Conservation (phyloP, 805 yeast genomes). For the Maudiozyma pseudohumilis region DNA sequence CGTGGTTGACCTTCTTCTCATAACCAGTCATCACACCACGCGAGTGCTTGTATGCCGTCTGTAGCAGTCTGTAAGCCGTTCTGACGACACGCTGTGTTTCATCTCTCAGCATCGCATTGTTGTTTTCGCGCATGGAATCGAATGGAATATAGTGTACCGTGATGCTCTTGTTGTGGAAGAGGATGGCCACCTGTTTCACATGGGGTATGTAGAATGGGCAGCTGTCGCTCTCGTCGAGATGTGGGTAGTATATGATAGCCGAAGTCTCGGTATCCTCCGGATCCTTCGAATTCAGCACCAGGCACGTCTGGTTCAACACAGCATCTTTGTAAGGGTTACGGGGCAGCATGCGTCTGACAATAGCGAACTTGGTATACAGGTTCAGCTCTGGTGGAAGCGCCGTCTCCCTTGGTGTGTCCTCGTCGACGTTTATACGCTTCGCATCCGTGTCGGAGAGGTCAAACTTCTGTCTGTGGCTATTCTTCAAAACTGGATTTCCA, state of each 20-base stretch:
- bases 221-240: conserved; percentile 45
- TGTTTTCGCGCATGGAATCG: conserved; percentile 12
- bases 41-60: conserved; percentile 77
- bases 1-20: conserved; percentile 81
- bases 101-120: conserved; percentile 22
- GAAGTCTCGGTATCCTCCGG: conserved; percentile 30
- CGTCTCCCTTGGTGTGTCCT: conserved; percentile 32
- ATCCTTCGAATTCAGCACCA: conserved; percentile 31
- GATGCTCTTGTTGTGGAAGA: conserved; percentile 37
- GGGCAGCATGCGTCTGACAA: conserved; percentile 83
- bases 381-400: conserved; percentile 19
- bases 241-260: conserved; percentile 70
- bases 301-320: conserved; percentile 77
- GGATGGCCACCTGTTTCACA: conserved; percentile 67
- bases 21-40: conserved; percentile 77
- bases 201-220: conserved; percentile 87
- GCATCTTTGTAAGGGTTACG: conserved; percentile 81
- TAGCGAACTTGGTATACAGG: conserved; percentile 34
- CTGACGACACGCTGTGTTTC: conserved; percentile 55
- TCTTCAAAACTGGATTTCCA: background rate
- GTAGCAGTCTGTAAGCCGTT: conserved; percentile 69
- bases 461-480: conserved; percentile 8
- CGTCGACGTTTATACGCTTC: conserved; percentile 31
- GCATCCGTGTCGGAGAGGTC: conserved; percentile 15
- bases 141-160: conserved; percentile 75